Evolutionary conservation across 805 yeast species (phyloP), one percentile per base, ranked within the genome.

Genomic region (Candida insectorum): DNA sequence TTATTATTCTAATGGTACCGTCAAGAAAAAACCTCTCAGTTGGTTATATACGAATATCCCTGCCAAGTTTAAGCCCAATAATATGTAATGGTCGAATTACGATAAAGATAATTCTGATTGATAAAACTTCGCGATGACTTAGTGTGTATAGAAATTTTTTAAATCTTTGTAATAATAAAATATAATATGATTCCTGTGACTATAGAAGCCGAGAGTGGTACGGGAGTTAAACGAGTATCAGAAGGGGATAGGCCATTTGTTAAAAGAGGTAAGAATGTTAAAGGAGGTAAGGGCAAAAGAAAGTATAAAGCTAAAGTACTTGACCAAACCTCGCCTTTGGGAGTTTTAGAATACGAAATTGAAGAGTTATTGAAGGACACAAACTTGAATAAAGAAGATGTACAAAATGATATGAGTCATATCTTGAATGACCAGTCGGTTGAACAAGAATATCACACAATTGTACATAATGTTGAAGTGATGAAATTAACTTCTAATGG

Each of bases 251-350:
- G 30, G 13, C 26, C 31, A 3, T 36, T 29, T 22, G 39, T 36
- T 16, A 40, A 40, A 18, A 19, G 39, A 13, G 36, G 36, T 15
- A 55, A 60, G 31, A 49, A 50, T 28, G 41, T 49, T 10, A 59
- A 55, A 33, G 49, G 48, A 24, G 39, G 37, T 33, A 60, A 48
- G 38, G n/a, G n/a, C n/a, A n/a, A n/a, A n/a, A 73, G 77, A 51
- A 76, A 75, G 49, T 82, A 79, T 49, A 77, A 74, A 52, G 62
- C 73, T 20, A 81, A 81, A 46, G 73, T 71, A 6, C 70, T 73
- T 9, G 97, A 88, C 40, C 73, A 82, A 20, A 85, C 94, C 0
- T 74, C 93, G 1, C 86, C 95, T 6, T 60, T 79, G 24, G 97
- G 97, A 6, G 84, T 86, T 5, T 67, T 91, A 26, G 75, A 79